Percentiles rank a stretch among this genome's conserved stretches.
These are phyloP conservation scores for Echeveria elegans DNA, from an alignment of 164 flowering plant species.

Conservation along the genomic window DNA sequence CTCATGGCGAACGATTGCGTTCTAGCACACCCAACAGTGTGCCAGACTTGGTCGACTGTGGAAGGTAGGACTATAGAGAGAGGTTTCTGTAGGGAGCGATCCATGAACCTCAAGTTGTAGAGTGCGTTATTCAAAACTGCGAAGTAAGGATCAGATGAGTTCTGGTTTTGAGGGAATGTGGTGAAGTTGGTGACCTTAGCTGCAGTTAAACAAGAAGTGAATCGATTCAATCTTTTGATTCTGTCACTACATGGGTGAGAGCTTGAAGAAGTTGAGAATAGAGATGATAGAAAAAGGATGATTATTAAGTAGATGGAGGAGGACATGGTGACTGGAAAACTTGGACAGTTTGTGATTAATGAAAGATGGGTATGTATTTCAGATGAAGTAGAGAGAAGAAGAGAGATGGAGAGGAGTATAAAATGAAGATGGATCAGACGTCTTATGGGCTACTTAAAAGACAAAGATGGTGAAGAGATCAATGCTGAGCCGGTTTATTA, in stretches of 20 bases:
- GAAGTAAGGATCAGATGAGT: not conserved
- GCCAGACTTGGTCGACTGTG: constrained; percentile 19
- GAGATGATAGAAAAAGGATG: not conserved
- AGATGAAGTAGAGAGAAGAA: not conserved
- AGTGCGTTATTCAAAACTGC: not conserved
- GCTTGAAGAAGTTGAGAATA: not conserved
- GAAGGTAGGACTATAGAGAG: constrained; percentile 32
- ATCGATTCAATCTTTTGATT: not conserved
- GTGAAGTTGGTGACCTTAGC: not conserved
- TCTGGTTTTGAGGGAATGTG: constrained; percentile 2
- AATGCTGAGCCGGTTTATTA: constrained; percentile 4
- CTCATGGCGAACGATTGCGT: constrained; percentile 18
- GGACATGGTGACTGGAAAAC: not conserved
- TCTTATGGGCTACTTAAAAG: not conserved
- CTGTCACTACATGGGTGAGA: not conserved
- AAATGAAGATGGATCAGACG: too few species aligned
- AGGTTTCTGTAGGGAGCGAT: constrained; percentile 16
- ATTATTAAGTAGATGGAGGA: not conserved
- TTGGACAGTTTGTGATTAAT: not conserved
- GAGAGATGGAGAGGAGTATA: not conserved
- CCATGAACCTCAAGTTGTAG: not conserved
- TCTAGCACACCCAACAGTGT: constrained; percentile 23
- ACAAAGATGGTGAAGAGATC: constrained; percentile 2
- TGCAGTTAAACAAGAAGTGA: not conserved
- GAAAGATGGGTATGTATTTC: not conserved